These are phyloP conservation scores for Didymella arachidicola DNA, from an alignment of 2,329 filamentous ascomycete species.

Conservation along the genomic window DNA sequence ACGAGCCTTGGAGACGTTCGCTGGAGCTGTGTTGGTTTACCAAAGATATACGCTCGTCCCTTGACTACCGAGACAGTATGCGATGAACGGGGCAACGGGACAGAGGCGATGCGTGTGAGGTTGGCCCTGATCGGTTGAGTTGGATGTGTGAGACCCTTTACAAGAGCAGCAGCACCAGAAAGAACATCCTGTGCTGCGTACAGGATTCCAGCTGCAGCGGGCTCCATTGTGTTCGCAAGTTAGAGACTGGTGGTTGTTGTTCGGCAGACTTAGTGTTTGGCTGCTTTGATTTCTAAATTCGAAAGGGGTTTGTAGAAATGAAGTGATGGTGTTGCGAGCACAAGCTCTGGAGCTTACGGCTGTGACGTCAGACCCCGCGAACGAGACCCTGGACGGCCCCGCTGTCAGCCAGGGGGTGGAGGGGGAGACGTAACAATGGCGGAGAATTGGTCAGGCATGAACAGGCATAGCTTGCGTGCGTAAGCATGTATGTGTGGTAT, in stretches of 20 bases:
- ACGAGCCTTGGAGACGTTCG: background rate
- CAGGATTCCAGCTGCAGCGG: slow-evolving; percentile 48
- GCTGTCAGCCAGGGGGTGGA: background rate
- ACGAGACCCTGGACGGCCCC: background rate
- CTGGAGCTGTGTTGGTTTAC: background rate
- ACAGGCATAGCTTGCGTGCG: background rate
- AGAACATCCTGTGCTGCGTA: slow-evolving; percentile 50
- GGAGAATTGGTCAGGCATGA: background rate
- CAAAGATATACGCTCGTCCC: slow-evolving; percentile 64
- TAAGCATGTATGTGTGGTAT: slow-evolving; percentile 1
- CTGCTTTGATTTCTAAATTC: background rate
- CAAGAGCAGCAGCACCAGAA: slow-evolving; percentile 55
- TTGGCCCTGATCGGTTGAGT: slow-evolving; percentile 62
- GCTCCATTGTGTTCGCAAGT: slow-evolving; percentile 41
- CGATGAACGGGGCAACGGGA: slow-evolving; percentile 57
- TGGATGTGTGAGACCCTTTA: slow-evolving; percentile 57
- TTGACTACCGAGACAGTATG: slow-evolving; percentile 63
- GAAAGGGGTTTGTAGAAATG: background rate
- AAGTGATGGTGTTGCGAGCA: background rate
- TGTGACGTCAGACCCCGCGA: slow-evolving; percentile 15
- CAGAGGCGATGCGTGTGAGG: slow-evolving; percentile 57
- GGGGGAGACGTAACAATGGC: background rate
- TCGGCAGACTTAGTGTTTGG: background rate
- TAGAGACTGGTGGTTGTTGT: background rate
- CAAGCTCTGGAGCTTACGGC: slow-evolving; percentile 6